These are phyloP conservation scores for Chlamydomonas incerta DNA, from an alignment of 139 green algal genomes.

Conservation along the genomic window DNA sequence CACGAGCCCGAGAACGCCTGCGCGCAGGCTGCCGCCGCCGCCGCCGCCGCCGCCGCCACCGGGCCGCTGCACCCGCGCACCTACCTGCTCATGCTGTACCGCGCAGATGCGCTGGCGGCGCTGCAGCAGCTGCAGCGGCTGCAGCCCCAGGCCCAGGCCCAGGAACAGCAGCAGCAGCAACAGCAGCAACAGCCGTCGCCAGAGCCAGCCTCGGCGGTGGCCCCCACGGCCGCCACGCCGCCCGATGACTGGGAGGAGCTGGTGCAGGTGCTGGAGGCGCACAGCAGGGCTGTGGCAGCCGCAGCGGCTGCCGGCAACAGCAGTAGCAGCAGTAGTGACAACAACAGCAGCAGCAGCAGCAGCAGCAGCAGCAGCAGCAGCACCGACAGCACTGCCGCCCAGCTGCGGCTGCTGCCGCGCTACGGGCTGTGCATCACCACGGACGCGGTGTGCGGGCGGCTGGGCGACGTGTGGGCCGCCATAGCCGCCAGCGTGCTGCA, in stretches of 20 bases:
- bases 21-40: background rate
- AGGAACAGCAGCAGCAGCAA: too few relatives aligned
- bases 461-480: background rate
- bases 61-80: slow-evolving; percentile 11
- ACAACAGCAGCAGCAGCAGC: background rate
- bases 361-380: background rate
- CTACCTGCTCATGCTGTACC: slow-evolving; percentile 10
- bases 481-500: slow-evolving; percentile 7
- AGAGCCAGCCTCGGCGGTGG: too few relatives aligned
- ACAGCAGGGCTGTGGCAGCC: background rate
- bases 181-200: too few relatives aligned
- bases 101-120: background rate
- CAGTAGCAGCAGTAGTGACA: background rate
- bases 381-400: too few relatives aligned
- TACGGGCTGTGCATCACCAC: slow-evolving; percentile 10
- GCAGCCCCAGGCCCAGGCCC: too few relatives aligned
- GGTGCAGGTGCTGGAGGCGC: background rate
- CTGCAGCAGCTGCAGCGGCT: background rate
- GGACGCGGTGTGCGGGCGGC: background rate
- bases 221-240: too few relatives aligned
- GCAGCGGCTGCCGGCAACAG: background rate
- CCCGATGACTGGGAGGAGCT: slow-evolving; percentile 6
- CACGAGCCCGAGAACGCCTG: background rate
- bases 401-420: background rate
- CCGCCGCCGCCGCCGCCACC: too few relatives aligned